Percentiles rank a stretch among this genome's conserved stretches.
Conservation (phyloP, 306 rosid genomes). For the Quercus wislizeni region DNA sequence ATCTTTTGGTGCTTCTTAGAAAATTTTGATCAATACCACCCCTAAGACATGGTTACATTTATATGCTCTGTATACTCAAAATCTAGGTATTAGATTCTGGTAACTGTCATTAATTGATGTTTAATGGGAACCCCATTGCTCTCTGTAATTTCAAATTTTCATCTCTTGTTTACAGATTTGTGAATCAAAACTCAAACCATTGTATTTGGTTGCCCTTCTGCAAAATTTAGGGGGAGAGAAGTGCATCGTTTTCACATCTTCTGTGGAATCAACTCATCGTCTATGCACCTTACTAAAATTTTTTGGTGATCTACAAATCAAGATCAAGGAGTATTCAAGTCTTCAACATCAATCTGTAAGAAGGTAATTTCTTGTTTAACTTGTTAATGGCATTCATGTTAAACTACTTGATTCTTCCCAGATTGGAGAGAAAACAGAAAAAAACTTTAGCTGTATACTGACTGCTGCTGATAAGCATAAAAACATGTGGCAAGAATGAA, state of each 20-base stretch:
- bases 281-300: slow-evolving; percentile 73
- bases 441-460: background rate
- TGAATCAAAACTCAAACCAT: slow-evolving; percentile 72
- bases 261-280: slow-evolving; percentile 89
- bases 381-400: background rate
- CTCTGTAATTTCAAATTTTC: slow-evolving; percentile 12
- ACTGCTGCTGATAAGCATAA: background rate
- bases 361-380: slow-evolving; percentile 45
- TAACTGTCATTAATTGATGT: background rate
- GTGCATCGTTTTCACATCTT: slow-evolving; percentile 84
- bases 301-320: slow-evolving; percentile 57
- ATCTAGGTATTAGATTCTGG: background rate
- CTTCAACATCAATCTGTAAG: slow-evolving; percentile 81
- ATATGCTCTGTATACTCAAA: background rate
- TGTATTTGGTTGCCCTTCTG: slow-evolving; percentile 78
- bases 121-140: background rate
- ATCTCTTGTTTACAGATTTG: slow-evolving; percentile 54
- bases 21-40: too few species aligned
- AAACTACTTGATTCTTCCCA: background rate
- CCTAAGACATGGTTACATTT: background rate
- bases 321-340: slow-evolving; percentile 84
- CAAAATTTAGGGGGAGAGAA: slow-evolving; percentile 74
- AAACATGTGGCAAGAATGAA: background rate
- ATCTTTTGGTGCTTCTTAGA: too few species aligned
- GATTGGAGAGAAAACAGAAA: background rate